A percentile compares a stretch with the other conserved stretches of the same genome.
Evolutionary conservation across 176 grass and related monocot species (phyloP).

Genomic region (Aegilops speltoides): DNA sequence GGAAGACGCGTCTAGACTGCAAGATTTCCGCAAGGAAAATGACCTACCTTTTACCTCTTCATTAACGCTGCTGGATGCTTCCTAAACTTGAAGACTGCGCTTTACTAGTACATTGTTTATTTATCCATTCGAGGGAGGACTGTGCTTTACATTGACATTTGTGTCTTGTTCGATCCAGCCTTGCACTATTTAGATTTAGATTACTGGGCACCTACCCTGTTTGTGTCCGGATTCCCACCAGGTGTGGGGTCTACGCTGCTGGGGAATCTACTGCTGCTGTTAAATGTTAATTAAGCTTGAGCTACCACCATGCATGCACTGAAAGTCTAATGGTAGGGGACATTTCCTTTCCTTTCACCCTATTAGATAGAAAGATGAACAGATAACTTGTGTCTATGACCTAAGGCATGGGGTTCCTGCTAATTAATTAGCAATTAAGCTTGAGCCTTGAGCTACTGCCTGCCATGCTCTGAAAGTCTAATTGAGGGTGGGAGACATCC

Average conservation of each 20-base stretch:
- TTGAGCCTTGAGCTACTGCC: background rate
- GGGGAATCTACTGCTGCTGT: slow-evolving; percentile 1
- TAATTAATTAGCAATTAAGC: background rate
- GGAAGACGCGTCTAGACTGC: background rate
- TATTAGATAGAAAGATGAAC: background rate
- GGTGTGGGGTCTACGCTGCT: background rate
- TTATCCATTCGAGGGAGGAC: background rate
- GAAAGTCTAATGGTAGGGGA: background rate
- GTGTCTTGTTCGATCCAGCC: background rate
- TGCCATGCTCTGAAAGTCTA: background rate
- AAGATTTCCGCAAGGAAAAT: background rate
- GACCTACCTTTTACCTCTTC: background rate
- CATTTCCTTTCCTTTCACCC: background rate
- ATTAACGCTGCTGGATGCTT: slow-evolving; percentile 10
- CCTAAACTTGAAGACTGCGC: background rate
- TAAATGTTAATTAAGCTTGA: slow-evolving; percentile 12
- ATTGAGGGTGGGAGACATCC: slow-evolving; percentile 9
- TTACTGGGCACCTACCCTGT: slow-evolving; percentile 2
- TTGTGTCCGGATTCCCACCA: slow-evolving; percentile 27
- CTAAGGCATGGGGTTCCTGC: background rate
- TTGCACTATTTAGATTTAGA: slow-evolving; percentile 5
- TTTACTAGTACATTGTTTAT: background rate
- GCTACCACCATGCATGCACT: background rate
- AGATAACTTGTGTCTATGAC: slow-evolving; percentile 4
- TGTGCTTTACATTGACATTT: slow-evolving; percentile 19